Evolutionary conservation across 305 asterid species (phyloP), one percentile per base, ranked within the genome.

Genomic region (Fraxinus floribunda): DNA sequence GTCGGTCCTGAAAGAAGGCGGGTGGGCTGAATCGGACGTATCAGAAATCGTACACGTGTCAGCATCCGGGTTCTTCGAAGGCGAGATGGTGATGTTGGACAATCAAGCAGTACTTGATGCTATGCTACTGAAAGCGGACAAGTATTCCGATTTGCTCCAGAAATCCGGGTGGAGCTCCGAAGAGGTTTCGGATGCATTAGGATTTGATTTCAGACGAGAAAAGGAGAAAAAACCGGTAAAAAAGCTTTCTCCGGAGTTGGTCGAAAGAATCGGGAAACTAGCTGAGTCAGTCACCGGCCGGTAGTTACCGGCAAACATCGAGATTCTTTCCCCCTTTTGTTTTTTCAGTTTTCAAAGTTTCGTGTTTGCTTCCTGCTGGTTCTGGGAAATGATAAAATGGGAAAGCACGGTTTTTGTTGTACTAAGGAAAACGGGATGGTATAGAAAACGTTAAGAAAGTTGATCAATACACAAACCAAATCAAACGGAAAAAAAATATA

Each of bases 141-240:
- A 98, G 78, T 94, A 91, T 20, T 94, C 99, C 41, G 99, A 92
- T 36, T 85, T 86, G 76, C 94, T 96, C 78, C 94, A 92, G 44
- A 91, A 90, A 85, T 91, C 92, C 81, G 99, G 99, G 83, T 96
- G 98, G 99, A 94, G 98, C 95, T 88, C 97, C 84, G 98, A 93
- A 30, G 99, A 96, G 85, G 97, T 96, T 0, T 94, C 97, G 29
- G 97, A 96, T 36, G 98, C 95, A 0, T 39, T 96, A 34, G 97
- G 96, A 15, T 96, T 94, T 18, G 97, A 94, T 87, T 94, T 94
- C 76, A 88, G 97, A 34, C 86, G 81, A 84, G 97, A 86, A 84
- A 93, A 87, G 87, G 93, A 83, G 49, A 90, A 83, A 90, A 94
- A 89, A 85, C 97, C 94, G 89, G 88, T 76, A 0, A 89, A 87